Base-by-base conservation (phyloP, 768 basidiomycete genomes). In the Suillus discolor region DNA sequence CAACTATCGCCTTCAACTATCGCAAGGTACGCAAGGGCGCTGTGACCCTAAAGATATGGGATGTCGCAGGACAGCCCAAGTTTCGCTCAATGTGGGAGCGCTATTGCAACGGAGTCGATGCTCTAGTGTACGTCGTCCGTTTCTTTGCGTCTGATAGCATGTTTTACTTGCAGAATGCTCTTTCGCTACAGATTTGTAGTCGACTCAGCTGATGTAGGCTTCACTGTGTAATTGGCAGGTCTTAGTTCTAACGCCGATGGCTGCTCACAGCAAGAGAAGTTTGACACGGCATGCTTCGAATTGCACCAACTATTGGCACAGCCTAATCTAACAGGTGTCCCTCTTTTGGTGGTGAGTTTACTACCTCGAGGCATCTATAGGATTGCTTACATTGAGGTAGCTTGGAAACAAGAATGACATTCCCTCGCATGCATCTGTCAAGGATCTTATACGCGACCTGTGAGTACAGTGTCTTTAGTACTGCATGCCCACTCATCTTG, bases 21-120 rank as follows among this genome's bases (percentile, higher is more conserved):
- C 85, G 93, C 23, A 94, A 93, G 75, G 89, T 97, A 15, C 83
- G 90, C 67, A 94, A 93, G 72, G 94, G 94, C 15, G 96, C 94
- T 66, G 89, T 97, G 1, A 94, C 92, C 0, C 81, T 97, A 73
- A 97, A 95, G 76, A 88, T 97, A 57, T 97, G 96, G 96, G 96
- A 97, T 76, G 92, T 97, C 45, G 95, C 95, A 67, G 94, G 94
- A 38, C 95, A 97, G 80, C 92, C 94, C 7, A 94, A 93, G 74
- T 97, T 96, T 74, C 87, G 96, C 53, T 93, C 92, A 42, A 95
- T 96, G 90, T 97, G 94, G 93, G 94, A 96, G 77, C 83, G 96
- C 53, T 97, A 97, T 77, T 96, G 94, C 77, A 87, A 90, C 67
- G 96, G 95, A 11, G 94, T 94, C 1, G 94, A 97, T 73, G 96